Evolutionary conservation across 352 stramenopile species (phyloP).

Genomic region (Pythium pyrilobum): DNA sequence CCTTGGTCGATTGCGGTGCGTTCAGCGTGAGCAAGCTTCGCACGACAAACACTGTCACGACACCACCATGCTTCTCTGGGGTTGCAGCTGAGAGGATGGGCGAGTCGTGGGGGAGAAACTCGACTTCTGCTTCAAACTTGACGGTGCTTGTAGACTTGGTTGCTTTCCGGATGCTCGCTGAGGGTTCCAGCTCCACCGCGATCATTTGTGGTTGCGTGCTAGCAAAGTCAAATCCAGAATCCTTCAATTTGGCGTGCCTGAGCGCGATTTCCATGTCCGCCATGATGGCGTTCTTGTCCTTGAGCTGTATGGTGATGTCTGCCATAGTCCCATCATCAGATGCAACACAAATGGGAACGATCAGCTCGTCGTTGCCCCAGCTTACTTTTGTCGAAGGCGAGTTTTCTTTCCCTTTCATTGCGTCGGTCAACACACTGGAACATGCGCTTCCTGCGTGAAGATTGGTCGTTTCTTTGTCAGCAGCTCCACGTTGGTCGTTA

Average conservation of each 20-base stretch:
- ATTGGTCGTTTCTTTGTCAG: background rate
- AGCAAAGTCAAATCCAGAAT: background rate
- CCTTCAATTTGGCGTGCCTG: constrained; percentile 10
- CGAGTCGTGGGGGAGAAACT: constrained; percentile 21
- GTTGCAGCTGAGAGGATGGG: constrained; percentile 3
- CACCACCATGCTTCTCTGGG: constrained; percentile 13
- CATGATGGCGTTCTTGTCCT: constrained; percentile 46
- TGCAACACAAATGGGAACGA: constrained; percentile 21
- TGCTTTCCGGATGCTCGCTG: background rate
- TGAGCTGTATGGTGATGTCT: constrained; percentile 24
- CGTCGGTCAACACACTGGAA: constrained; percentile 24
- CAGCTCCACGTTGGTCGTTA: background rate
- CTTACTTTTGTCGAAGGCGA: constrained; percentile 7
- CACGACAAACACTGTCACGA: constrained; percentile 26
- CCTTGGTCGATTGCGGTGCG: constrained; percentile 1
- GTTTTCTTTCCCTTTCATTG: constrained; percentile 18
- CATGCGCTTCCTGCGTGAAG: background rate
- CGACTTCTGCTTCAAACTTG: constrained; percentile 12
- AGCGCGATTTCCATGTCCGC: constrained; percentile 27
- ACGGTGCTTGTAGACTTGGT: constrained; percentile 1
- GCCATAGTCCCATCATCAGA: background rate
- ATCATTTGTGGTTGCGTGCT: background rate
- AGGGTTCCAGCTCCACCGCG: background rate
- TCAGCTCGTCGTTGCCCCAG: constrained; percentile 25
- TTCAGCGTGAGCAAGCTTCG: constrained; percentile 6